These are phyloP conservation scores for Thelonectria discophora DNA, from an alignment of 2,329 filamentous ascomycete genomes.

Conservation along the genomic window DNA sequence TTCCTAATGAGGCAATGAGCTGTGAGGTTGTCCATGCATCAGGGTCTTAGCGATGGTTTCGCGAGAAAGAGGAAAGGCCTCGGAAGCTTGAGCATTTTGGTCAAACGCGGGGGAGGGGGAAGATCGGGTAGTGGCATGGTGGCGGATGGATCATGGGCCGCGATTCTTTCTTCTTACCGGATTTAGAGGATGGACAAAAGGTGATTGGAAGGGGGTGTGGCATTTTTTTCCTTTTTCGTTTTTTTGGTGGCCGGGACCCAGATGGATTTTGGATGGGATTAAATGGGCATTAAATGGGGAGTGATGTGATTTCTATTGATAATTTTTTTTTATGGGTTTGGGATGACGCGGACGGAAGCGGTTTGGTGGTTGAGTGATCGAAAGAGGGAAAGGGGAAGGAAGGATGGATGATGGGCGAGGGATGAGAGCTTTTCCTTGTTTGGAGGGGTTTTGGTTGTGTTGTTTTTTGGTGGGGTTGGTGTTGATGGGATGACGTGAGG, in stretches of 20 bases:
- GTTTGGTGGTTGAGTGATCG: conserved; percentile 23
- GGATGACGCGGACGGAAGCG: conserved; percentile 25
- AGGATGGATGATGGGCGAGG: background rate
- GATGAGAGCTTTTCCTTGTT: conserved; percentile 37
- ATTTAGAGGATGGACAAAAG: conserved; percentile 8
- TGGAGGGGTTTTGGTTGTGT: background rate
- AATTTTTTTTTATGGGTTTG: conserved; percentile 21
- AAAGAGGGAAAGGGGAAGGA: conserved; percentile 9
- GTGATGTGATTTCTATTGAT: conserved; percentile 7
- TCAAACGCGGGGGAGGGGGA: conserved; percentile 5
- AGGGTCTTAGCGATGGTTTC: conserved; percentile 12
- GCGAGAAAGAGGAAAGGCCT: conserved; percentile 28
- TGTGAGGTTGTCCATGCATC: conserved; percentile 12
- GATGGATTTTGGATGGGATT: background rate
- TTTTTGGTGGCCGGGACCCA: background rate
- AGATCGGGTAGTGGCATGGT: conserved; percentile 9
- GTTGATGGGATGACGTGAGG: conserved; percentile 33
- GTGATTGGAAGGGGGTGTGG: conserved; percentile 21
- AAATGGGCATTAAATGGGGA: conserved; percentile 8
- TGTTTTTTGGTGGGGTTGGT: conserved; percentile 12
- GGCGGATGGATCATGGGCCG: background rate
- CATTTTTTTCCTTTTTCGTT: conserved; percentile 4
- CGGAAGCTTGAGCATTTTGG: conserved; percentile 42
- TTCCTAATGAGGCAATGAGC: conserved; percentile 29
- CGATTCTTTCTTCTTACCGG: conserved; percentile 11